These are phyloP conservation scores for Hibiscus syriacus DNA, from an alignment of 345 rosid genomes.

Conservation along the genomic window DNA sequence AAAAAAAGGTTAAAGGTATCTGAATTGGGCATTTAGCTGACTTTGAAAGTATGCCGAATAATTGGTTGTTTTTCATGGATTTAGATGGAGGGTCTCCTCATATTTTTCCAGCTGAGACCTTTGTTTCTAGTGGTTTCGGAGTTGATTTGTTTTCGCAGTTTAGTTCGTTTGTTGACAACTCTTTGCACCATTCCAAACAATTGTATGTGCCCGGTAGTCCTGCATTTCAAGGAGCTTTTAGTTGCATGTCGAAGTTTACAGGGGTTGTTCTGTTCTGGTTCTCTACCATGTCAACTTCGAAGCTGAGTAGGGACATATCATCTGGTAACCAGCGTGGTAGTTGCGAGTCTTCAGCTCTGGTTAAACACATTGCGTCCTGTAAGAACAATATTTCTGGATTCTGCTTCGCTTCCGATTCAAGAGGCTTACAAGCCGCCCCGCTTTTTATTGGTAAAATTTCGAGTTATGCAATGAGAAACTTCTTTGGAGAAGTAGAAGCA, in stretches of 20 bases:
- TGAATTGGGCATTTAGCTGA: slow-evolving; percentile 10
- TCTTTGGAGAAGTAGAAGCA: slow-evolving; percentile 53
- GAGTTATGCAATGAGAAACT: slow-evolving; percentile 34
- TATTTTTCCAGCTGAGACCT: slow-evolving; percentile 40
- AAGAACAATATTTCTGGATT: slow-evolving; percentile 26
- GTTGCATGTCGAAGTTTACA: slow-evolving; percentile 52
- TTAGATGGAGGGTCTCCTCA: slow-evolving; percentile 35
- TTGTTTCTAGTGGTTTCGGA: slow-evolving; percentile 31
- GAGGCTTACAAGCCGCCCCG: slow-evolving; percentile 21
- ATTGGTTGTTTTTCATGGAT: slow-evolving; percentile 44
- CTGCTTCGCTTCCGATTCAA: slow-evolving; percentile 20
- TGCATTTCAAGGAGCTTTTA: slow-evolving; percentile 50
- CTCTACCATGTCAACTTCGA: slow-evolving; percentile 36
- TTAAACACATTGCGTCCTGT: slow-evolving; percentile 27
- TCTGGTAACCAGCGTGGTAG: slow-evolving; percentile 25
- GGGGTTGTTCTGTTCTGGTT: slow-evolving; percentile 52
- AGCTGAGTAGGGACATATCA: slow-evolving; percentile 30
- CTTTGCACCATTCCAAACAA: slow-evolving; percentile 21
- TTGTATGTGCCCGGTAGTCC: slow-evolving; percentile 37
- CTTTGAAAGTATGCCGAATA: slow-evolving; percentile 27
- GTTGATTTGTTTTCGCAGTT: slow-evolving; percentile 33
- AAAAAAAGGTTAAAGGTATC: slow-evolving; percentile 6
- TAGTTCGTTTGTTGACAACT: slow-evolving; percentile 9
- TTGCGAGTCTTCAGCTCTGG: slow-evolving; percentile 22
- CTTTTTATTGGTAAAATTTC: slow-evolving; percentile 36